phyloP scores from a whole-genome alignment of 495 filamentous ascomycete species.

The Aspergillus kassunensis region DNA sequence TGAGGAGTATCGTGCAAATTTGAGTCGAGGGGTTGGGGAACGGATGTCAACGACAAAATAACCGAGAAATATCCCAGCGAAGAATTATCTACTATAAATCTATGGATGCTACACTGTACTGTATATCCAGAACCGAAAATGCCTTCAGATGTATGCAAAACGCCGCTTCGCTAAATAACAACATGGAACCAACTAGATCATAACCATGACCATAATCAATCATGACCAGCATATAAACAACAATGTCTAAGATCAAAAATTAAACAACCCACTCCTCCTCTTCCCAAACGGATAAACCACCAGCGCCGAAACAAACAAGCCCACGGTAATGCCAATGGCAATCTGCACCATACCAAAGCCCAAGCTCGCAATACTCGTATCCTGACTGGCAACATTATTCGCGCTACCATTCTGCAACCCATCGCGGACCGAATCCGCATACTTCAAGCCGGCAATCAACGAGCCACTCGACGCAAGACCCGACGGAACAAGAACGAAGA shows the following conservation, averaged over 20 bases:
- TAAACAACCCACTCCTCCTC: slow-evolving; percentile 80
- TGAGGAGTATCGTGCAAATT: too few relatives aligned
- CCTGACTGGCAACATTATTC: slow-evolving; percentile 31
- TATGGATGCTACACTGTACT: too few relatives aligned
- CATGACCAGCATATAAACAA: too few relatives aligned
- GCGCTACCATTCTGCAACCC: slow-evolving; percentile 47
- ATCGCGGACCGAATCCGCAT: slow-evolving; percentile 66
- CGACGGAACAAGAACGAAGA: slow-evolving; percentile 91
- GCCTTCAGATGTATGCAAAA: too few relatives aligned
- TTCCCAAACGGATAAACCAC: slow-evolving; percentile 89
- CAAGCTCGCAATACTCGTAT: slow-evolving; percentile 66
- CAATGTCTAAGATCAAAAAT: slow-evolving; percentile 67
- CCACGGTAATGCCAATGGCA: slow-evolving; percentile 89
- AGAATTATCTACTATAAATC: too few relatives aligned
- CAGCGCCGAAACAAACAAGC: slow-evolving; percentile 77
- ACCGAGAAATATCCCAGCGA: too few relatives aligned
- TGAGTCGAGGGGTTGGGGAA: too few relatives aligned
- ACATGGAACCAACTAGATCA: too few relatives aligned
- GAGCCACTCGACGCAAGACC: slow-evolving; percentile 81
- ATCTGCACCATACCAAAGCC: slow-evolving; percentile 85
- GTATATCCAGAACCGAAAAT: too few relatives aligned
- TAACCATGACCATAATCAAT: too few relatives aligned
- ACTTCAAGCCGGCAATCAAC: slow-evolving; percentile 70
- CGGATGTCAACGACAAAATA: too few relatives aligned
- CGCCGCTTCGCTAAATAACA: too few relatives aligned